Base-by-base conservation (phyloP, 768 basidiomycete species). In the Leccinellum albellum region DNA sequence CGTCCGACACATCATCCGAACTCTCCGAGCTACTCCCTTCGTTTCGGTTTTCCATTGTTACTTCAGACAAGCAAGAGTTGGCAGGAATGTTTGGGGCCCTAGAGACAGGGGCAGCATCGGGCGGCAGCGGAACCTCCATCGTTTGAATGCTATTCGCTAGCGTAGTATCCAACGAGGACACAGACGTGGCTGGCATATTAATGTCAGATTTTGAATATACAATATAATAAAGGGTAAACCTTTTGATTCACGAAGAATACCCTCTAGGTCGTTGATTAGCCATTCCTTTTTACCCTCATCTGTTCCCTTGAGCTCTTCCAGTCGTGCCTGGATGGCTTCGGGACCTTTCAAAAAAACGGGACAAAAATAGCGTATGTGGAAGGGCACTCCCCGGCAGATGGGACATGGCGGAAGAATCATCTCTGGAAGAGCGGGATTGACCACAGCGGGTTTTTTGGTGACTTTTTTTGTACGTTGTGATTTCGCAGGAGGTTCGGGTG, bases 291-390 rank as follows among this genome's bases (percentile, higher is more conserved):
- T 50, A 64, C 59, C 63, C 24, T 4, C 17, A 5, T 61, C 56
- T 14, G 46, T 51, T 32, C 70, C 59, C 62, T 73, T 68, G 20
- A 85, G 67, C 58, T 81, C 77, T 8, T 63, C 67, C 44, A 86
- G 66, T 53, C 82, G 81, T 50, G 69, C 70, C 58, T 70, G 73
- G 61, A 86, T 75, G 8, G 76, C 66, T 8, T 70, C 67, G 0
- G 77, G 64, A 10, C 82, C 80, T 35, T 73, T 74, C 24, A 71
- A 56, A 24, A 86, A 72, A 23, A 77, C 66, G 6, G 81, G 81
- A 64, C 85, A 87, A 45, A 66, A 67, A 50, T 74, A 74, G n/a
- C 77, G 78, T 52, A 75, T 69, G 59, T 87, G 85, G 37, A 74
- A 71, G 7, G 80, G 77, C 4, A 61, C 59, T 46, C 67, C 67